Conservation (phyloP, 768 basidiomycete genomes). For the Rubroboletus satanas region DNA sequence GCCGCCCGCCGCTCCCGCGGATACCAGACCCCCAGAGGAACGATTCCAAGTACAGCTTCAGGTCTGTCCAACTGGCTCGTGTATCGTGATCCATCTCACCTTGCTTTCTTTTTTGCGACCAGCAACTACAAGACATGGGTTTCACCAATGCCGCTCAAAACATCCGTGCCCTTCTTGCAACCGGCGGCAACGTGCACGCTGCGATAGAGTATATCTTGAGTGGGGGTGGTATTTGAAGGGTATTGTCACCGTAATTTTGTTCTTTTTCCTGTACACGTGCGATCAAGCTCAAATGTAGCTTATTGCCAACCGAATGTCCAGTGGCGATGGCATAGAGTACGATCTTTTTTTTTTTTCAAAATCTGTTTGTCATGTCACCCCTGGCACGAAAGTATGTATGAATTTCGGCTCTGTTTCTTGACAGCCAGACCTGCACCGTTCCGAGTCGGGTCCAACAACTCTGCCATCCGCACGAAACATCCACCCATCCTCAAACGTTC, state of each 20-base stretch:
- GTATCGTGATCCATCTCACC: background rate
- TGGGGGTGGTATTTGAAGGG: conserved; percentile 54
- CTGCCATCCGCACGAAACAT: no score
- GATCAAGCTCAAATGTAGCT: background rate
- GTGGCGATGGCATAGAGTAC: background rate
- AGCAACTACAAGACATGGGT: conserved; percentile 96
- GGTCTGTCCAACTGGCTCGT: conserved; percentile 34
- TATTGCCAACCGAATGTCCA: background rate
- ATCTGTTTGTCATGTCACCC: background rate
- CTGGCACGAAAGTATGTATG: background rate
- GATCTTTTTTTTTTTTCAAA: background rate
- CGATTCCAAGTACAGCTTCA: conserved; percentile 85
- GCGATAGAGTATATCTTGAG: conserved; percentile 91
- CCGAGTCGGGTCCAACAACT: no score
- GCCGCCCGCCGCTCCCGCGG: conserved; percentile 44
- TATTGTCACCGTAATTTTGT: background rate
- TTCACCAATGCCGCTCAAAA: conserved; percentile 89
- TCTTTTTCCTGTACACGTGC: background rate
- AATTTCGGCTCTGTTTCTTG: no score
- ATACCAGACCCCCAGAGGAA: conserved; percentile 81
- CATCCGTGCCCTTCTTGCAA: conserved; percentile 83
- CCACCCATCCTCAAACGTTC: no score
- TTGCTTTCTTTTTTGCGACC: background rate
- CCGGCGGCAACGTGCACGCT: conserved; percentile 87
- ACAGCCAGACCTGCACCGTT: no score